These are phyloP conservation scores for Venturia nashicola DNA, from an alignment of 2,329 filamentous ascomycete species.

Conservation along the genomic window DNA sequence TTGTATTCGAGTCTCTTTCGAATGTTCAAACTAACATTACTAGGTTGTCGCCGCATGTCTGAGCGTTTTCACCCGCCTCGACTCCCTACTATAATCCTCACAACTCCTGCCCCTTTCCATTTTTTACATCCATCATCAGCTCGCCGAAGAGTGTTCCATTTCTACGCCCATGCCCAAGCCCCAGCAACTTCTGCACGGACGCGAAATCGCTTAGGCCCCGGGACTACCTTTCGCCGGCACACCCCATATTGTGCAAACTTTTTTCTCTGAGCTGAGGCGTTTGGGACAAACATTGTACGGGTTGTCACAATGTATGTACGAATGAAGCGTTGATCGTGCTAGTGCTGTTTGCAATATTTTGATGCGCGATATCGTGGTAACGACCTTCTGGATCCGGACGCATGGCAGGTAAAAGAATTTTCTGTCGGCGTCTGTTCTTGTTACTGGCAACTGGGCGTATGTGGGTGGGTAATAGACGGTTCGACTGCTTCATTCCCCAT, in stretches of 20 bases:
- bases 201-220: neutral
- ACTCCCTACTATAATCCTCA: conserved; percentile 68
- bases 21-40: neutral
- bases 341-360: neutral
- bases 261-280: neutral
- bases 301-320: neutral
- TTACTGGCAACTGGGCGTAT: neutral
- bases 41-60: conserved; percentile 83
- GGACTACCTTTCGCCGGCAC: neutral
- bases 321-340: conserved; percentile 1
- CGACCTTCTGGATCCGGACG: neutral
- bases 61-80: conserved; percentile 93
- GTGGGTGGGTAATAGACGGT: neutral
- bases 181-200: neutral
- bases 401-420: neutral
- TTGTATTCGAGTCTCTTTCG: conserved; percentile 1
- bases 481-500: neutral
- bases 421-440: neutral
- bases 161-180: neutral
- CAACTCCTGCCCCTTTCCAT: neutral
- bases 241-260: neutral
- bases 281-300: neutral
- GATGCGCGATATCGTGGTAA: neutral
- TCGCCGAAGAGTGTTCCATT: neutral
- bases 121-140: neutral